These are phyloP conservation scores for Thymus mandschuricus DNA, from an alignment of 257 asterid genomes.

Conservation along the genomic window DNA sequence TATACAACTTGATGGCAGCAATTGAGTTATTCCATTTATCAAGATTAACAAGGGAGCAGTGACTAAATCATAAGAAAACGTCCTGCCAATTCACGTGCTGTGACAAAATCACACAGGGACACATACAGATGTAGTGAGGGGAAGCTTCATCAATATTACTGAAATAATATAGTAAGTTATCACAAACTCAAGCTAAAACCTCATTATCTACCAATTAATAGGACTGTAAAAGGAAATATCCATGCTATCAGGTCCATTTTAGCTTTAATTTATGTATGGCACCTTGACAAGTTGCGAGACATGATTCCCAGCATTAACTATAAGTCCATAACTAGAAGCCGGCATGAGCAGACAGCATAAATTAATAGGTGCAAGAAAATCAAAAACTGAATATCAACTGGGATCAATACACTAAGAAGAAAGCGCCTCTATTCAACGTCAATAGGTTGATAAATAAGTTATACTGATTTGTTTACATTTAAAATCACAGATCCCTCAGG, in stretches of 20 bases:
- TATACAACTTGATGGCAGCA: conserved; percentile 9
- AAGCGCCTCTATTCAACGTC: conserved; percentile 22
- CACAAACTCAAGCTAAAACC: neutral
- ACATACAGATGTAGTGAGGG: neutral
- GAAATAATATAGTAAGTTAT: neutral
- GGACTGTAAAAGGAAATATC: neutral
- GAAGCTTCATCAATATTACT: neutral
- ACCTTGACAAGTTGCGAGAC: conserved; percentile 9
- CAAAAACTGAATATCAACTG: neutral
- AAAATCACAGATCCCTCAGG: conserved; percentile 17
- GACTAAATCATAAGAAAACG: too few species aligned
- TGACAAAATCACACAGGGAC: too few species aligned
- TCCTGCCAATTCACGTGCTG: too few species aligned
- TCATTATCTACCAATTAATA: neutral
- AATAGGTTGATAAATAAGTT: conserved; percentile 4
- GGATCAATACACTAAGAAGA: neutral
- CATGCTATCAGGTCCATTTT: neutral
- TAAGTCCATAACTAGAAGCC: conserved; percentile 20
- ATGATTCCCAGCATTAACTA: conserved; percentile 3
- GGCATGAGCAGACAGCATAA: conserved; percentile 8
- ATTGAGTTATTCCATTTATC: too few species aligned
- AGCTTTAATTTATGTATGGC: neutral
- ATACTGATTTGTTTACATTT: neutral
- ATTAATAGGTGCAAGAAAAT: neutral
- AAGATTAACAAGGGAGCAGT: too few species aligned